These are phyloP conservation scores for Hypocreales sp. DNA, from an alignment of 2,329 filamentous ascomycete genomes.

Conservation along the genomic window DNA sequence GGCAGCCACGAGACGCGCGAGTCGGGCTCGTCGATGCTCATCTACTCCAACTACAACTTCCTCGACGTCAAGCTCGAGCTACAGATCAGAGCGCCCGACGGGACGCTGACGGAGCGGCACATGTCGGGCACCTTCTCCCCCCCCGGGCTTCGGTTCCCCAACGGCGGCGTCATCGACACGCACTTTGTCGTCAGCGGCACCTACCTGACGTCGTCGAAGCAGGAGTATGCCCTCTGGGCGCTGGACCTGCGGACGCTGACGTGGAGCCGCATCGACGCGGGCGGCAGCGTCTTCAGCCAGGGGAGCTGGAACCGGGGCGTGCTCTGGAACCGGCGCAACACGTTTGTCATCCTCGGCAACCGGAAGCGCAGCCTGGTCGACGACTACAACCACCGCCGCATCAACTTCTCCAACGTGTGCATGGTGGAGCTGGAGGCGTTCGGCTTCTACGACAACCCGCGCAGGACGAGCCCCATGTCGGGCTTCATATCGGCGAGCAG, in stretches of 20 bases:
- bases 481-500: slow-evolving; percentile 73
- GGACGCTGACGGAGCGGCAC: slow-evolving; percentile 67
- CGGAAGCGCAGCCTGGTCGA: slow-evolving; percentile 87
- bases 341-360: slow-evolving; percentile 90
- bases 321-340: slow-evolving; percentile 83
- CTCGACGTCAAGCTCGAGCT: slow-evolving; percentile 91
- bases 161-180: slow-evolving; percentile 87
- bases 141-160: slow-evolving; percentile 86
- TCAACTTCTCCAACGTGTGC: slow-evolving; percentile 95
- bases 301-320: slow-evolving; percentile 97
- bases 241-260: slow-evolving; percentile 75
- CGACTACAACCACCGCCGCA: slow-evolving; percentile 93
- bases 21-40: slow-evolving; percentile 63
- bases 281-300: slow-evolving; percentile 84
- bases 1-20: slow-evolving; percentile 38
- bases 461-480: slow-evolving; percentile 61
- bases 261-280: slow-evolving; percentile 93
- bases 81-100: slow-evolving; percentile 74
- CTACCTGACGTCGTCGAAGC: slow-evolving; percentile 92
- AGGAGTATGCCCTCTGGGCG: slow-evolving; percentile 96
- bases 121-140: slow-evolving; percentile 83
- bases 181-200: slow-evolving; percentile 97
- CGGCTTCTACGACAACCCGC: slow-evolving; percentile 90
- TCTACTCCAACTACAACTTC: slow-evolving; percentile 99
- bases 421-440: slow-evolving; percentile 96